Conservation (phyloP, 768 basidiomycete genomes). For the Gelatoporia subvermispora region DNA sequence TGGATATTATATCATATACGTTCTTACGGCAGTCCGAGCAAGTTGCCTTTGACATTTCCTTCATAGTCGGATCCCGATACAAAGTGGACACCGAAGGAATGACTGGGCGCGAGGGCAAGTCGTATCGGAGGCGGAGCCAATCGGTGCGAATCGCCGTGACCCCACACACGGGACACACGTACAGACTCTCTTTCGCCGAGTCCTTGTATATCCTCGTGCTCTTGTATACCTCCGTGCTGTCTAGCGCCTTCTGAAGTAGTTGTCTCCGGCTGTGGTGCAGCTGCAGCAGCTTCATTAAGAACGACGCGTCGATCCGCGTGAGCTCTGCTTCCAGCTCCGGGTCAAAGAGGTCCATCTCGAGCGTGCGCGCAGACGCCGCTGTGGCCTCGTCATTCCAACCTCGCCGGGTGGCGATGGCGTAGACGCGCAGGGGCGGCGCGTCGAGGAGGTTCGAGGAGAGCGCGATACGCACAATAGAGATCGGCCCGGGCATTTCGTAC, state of each 20-base stretch:
- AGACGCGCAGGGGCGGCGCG: conserved; percentile 36
- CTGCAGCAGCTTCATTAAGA: conserved; percentile 34
- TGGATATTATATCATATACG: conserved; percentile 12
- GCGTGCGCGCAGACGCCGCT: conserved; percentile 36
- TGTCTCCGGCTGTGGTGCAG: conserved; percentile 39
- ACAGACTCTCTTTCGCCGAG: not conserved
- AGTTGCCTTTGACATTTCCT: not conserved
- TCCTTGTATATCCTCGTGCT: conserved; percentile 30
- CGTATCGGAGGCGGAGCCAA: conserved; percentile 17
- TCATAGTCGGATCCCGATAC: conserved; percentile 4
- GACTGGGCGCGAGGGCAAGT: conserved; percentile 8
- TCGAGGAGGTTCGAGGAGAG: conserved; percentile 39
- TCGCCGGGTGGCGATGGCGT: conserved; percentile 39
- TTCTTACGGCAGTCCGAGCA: conserved; percentile 13
- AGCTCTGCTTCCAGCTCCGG: conserved; percentile 29
- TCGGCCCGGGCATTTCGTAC: conserved; percentile 42
- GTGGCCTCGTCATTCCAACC: conserved; percentile 42
- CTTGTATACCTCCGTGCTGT: conserved; percentile 33
- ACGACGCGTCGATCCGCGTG: conserved; percentile 29
- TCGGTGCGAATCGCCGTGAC: conserved; percentile 7
- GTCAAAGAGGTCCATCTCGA: conserved; percentile 35
- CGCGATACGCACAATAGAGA: conserved; percentile 37
- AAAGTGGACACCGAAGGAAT: conserved; percentile 3
- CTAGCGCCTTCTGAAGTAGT: conserved; percentile 30
- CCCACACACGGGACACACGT: conserved; percentile 10